Base-by-base conservation (phyloP, 108 stramenopile genomes). In the Parmales sp. region DNA sequence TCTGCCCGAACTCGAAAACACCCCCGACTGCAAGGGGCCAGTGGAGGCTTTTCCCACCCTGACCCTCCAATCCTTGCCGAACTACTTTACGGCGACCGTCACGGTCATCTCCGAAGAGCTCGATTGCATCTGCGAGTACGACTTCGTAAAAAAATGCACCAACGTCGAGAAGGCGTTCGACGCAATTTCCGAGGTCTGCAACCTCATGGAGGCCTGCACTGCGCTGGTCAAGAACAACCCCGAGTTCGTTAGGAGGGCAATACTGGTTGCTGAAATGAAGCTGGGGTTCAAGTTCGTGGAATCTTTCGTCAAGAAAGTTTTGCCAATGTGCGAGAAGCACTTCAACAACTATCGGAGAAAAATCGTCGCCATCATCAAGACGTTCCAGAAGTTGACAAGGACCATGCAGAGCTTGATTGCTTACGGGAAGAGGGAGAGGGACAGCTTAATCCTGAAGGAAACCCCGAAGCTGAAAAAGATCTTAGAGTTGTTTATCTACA, bases 381-480 rank as follows among this genome's bases (percentile, higher is more conserved):
- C 37, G 18, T 9, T 77, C 16, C 80, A 78, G 51, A 65, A 38
- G 25, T 71, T 39, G 22, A 72, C 72, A 3, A 51, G 68, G 44
- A 68, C 64, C 38, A 38, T 81, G 50, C 68, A 71, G 66, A 72
- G 67, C 39, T 71, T 81, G 11, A 76, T 72, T 31, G 64, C 77
- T 2, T 69, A 73, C 45, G 80, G 76, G 29, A 81, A 81, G 65
- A 49, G 80, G 13, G 77, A 76, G 29, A 81, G 76, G 44, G 80
- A 81, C 37, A 67, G 65, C 0, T 63, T 41, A 25, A 72, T 81
- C 25, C 69, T 72, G 8, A 78, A 76, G 73, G 80, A 81, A 64
- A 69, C 74, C 1, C 80, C 80, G 7, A 49, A 74, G 36, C 68
- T 77, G 19, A 81, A 81, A 41, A 77, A 77, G 66, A 64, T 63